Base-by-base conservation (phyloP, 768 basidiomycete genomes). In the Russula sp. region DNA sequence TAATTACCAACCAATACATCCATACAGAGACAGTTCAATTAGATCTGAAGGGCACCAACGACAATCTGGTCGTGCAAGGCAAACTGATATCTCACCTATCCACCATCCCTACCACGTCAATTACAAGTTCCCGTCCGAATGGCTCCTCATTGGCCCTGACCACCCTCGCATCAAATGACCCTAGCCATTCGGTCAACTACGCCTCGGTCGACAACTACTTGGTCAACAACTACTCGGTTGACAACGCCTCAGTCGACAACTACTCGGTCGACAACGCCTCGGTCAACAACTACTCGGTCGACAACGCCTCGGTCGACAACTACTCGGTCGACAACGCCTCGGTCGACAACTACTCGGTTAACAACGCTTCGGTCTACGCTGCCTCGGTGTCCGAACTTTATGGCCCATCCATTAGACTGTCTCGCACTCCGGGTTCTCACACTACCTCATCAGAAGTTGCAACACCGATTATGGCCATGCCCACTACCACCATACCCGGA, bases 1-100 rank as follows among this genome's bases (percentile, higher is more conserved):
- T 18, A 20, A 32, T 57, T 24, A 57, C 51, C 3, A 34, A 11
- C 20, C 57, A 44, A 40, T 62, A 13, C 10, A 2, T 7, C 52
- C 30, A n/a, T 38, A 32, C 69, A 58, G 97, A 98, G 80, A 97
- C 96, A 88, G 83, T 98, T 56, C 98, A 94, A 0, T 75, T 95
- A 69, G 96, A 98, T 72, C 79, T 99, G 71, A 97, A 98, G 80
- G 95, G 96, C 76, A 97, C 94, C 20, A 96, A 96, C 71, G 96
- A 98, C 76, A 95, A 97, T 73, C 85, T 97, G 28, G 91, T 94
- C 55, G 97, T 99, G 5, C 94, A 98, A 72, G 97, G 97, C 53
- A 98, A 97, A 77, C 85, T 99, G 69, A 95, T 98, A 75, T 84
- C 98, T 69, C 94, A 96, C 76, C 83, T 99, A 38, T 95, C 94